Evolutionary conservation across 208 protist species (phyloP).

Genomic region (Wallacemonas sp.): DNA sequence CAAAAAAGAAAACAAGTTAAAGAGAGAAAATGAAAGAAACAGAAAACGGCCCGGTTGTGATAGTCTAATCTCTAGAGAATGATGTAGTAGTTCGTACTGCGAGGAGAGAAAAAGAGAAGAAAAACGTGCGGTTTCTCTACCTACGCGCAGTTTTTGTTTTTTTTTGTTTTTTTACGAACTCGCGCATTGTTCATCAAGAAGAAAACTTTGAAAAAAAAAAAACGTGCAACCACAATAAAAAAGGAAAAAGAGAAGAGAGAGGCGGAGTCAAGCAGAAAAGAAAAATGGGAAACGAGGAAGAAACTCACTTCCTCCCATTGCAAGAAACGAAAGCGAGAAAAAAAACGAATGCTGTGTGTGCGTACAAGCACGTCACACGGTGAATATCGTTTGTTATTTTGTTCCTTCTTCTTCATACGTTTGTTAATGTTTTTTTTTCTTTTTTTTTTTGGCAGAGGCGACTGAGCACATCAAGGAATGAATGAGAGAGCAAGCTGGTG

Average conservation of each 20-base stretch:
- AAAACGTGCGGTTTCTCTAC: too few relatives aligned
- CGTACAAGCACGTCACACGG: too few relatives aligned
- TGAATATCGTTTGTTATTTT: too few relatives aligned
- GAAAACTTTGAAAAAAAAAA: slow-evolving; percentile 13
- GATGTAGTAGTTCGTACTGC: not conserved
- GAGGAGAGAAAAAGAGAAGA: not conserved
- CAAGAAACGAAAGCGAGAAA: too few relatives aligned
- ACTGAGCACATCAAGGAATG: too few relatives aligned
- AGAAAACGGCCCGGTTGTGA: too few relatives aligned
- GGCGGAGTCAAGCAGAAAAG: not conserved
- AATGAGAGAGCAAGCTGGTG: too few relatives aligned
- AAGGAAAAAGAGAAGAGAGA: slow-evolving; percentile 6
- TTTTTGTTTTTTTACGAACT: not conserved
- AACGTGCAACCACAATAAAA: too few relatives aligned
- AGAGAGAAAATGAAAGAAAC: not conserved
- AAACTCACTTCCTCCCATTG: too few relatives aligned
- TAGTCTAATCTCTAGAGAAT: not conserved
- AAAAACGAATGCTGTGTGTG: too few relatives aligned
- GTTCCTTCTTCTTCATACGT: not conserved
- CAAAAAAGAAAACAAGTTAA: not conserved
- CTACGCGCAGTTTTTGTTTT: not conserved
- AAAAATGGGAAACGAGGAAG: too few relatives aligned
- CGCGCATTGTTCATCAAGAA: not conserved
- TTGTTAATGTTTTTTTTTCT: not conserved
- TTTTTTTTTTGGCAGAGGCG: not conserved